Evolutionary conservation across 1,284 basidiomycete species (phyloP).

Genomic region (Microbotryum silenes-acaulis): DNA sequence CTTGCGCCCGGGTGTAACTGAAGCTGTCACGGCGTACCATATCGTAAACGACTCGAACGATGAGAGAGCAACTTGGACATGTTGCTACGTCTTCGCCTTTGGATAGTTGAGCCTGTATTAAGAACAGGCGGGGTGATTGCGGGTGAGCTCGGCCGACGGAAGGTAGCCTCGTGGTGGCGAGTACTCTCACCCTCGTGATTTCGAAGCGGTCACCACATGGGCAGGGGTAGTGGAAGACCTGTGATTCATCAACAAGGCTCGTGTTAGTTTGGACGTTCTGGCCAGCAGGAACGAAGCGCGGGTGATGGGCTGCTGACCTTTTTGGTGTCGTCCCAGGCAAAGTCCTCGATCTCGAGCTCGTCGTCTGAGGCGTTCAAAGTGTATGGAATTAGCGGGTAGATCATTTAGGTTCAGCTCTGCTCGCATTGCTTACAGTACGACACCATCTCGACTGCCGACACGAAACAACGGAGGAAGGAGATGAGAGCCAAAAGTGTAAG

Average conservation of each 20-base stretch:
- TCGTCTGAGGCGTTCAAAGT: slow-evolving; percentile 47
- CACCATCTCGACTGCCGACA: slow-evolving; percentile 16
- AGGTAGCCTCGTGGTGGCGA: neutral
- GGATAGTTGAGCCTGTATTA: slow-evolving; percentile 55
- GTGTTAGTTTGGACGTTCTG: neutral
- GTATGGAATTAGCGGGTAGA: neutral
- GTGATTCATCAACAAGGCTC: slow-evolving; percentile 6
- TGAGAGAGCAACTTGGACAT: slow-evolving; percentile 90
- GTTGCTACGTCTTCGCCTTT: slow-evolving; percentile 93
- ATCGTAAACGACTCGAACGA: slow-evolving; percentile 90
- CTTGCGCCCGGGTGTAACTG: neutral
- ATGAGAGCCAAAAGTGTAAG: too few relatives aligned
- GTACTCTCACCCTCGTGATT: slow-evolving; percentile 58
- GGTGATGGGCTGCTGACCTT: neutral
- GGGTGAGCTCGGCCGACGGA: neutral
- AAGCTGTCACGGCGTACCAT: slow-evolving; percentile 54
- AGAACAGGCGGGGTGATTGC: neutral
- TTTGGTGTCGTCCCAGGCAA: slow-evolving; percentile 79
- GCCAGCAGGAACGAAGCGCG: neutral
- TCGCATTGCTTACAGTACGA: slow-evolving; percentile 20
- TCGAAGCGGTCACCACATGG: slow-evolving; percentile 98
- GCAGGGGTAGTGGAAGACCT: slow-evolving; percentile 90
- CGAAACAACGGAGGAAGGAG: too few relatives aligned
- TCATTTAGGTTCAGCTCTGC: too few relatives aligned
- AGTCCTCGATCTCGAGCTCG: slow-evolving; percentile 92